A percentile compares a stretch with the other conserved stretches of the same genome.
Conservation (phyloP, 495 filamentous ascomycete genomes). For the Astrocystis sublimbata region DNA sequence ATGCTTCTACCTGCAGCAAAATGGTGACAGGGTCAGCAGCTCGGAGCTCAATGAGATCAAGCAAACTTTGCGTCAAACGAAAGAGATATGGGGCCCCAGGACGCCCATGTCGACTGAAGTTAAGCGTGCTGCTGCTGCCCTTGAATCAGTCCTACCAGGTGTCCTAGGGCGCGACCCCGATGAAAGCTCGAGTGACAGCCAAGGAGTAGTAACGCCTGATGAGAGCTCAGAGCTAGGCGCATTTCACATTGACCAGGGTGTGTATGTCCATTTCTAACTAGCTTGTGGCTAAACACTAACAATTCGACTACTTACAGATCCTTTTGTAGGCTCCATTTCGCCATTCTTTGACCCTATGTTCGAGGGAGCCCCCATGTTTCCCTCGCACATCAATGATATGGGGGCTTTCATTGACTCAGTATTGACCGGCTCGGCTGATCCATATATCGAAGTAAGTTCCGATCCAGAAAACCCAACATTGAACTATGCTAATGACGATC, state of each 20-base stretch:
- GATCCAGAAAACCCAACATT: not conserved
- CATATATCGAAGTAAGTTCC: constrained; percentile 6
- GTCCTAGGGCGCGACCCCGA: constrained; percentile 4
- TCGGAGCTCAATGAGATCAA: constrained; percentile 10
- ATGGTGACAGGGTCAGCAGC: constrained; percentile 13
- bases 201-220: not conserved
- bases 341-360: constrained; percentile 19
- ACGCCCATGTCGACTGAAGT: constrained; percentile 9
- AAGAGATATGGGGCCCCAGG: not conserved
- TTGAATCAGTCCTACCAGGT: constrained; percentile 11
- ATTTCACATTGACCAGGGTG: constrained; percentile 7
- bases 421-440: constrained; percentile 9
- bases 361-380: constrained; percentile 16
- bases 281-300: not conserved
- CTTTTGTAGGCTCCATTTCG: constrained; percentile 8
- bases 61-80: constrained; percentile 11
- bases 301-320: not conserved
- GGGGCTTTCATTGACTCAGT: constrained; percentile 14
- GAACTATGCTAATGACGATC: not conserved
- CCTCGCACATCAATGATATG: constrained; percentile 17
- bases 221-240: not conserved
- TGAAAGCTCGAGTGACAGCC: constrained; percentile 10
- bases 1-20: constrained; percentile 35
- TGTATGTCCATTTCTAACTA: not conserved
- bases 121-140: constrained; percentile 8